phyloP scores from a whole-genome alignment of 305 asterid species.

The Euphrasia arctica region DNA sequence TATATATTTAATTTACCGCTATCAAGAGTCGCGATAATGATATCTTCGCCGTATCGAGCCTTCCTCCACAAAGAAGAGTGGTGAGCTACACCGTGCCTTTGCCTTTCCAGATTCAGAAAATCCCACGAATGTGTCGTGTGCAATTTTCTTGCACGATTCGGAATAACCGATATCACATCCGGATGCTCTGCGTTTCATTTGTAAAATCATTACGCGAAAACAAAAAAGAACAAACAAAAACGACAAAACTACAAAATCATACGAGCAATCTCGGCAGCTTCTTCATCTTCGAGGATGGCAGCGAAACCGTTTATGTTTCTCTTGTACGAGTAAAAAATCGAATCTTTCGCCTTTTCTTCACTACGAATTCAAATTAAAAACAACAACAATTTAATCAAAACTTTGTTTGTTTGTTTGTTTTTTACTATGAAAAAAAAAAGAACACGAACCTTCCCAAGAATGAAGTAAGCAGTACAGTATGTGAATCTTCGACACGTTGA shows the following conservation, averaged over 20 bases:
- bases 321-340: conserved; percentile 59
- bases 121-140: conserved; percentile 91
- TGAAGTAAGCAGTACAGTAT: conserved; percentile 52
- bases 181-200: conserved; percentile 44
- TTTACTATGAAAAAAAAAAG: not conserved
- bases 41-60: conserved; percentile 60
- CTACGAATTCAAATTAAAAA: conserved; percentile 28
- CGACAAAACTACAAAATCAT: not conserved
- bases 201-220: conserved; percentile 1
- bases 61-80: conserved; percentile 49
- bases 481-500: conserved; percentile 42
- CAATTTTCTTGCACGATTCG: conserved; percentile 35
- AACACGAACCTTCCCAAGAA: conserved; percentile 54
- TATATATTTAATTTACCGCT: conserved; percentile 34
- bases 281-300: conserved; percentile 61
- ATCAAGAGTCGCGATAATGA: conserved; percentile 68
- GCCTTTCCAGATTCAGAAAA: conserved; percentile 48
- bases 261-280: conserved; percentile 60
- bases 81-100: conserved; percentile 30
- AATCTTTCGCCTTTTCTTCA: conserved; percentile 48
- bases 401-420: too few species aligned
- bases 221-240: not conserved
- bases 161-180: conserved; percentile 53
- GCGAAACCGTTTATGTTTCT: conserved; percentile 75
- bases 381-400: not conserved